Conservation (phyloP, 768 basidiomycete genomes). For the Cubamyces sp. region DNA sequence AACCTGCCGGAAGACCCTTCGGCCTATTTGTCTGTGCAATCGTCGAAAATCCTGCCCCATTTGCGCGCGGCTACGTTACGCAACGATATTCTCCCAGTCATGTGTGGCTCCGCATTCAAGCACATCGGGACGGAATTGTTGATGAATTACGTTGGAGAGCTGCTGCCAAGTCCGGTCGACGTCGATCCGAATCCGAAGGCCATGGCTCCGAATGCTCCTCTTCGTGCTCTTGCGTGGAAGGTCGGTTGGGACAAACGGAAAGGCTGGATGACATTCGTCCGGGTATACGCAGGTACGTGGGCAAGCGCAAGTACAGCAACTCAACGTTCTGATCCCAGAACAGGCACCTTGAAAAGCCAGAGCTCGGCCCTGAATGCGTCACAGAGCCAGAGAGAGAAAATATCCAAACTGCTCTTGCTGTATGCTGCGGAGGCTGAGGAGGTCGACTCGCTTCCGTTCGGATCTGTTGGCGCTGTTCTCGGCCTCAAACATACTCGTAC, state of each 20-base stretch:
- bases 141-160: slow-evolving; percentile 80
- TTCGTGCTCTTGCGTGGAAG: slow-evolving; percentile 83
- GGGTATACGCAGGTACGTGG: slow-evolving; percentile 80
- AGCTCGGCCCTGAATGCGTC: slow-evolving; percentile 65
- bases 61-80: slow-evolving; percentile 69
- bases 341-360: slow-evolving; percentile 73
- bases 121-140: slow-evolving; percentile 81
- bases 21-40: slow-evolving; percentile 65
- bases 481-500: slow-evolving; percentile 85
- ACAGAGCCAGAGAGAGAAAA: slow-evolving; percentile 70
- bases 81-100: slow-evolving; percentile 72
- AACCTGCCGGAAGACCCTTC: slow-evolving; percentile 57
- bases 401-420: slow-evolving; percentile 74
- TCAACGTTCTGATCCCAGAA: neutral
- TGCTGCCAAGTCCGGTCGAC: slow-evolving; percentile 79
- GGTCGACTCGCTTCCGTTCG: slow-evolving; percentile 79
- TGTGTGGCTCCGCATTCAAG: slow-evolving; percentile 83
- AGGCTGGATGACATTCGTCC: slow-evolving; percentile 94
- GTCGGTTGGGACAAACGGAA: slow-evolving; percentile 81
- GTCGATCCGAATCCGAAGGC: slow-evolving; percentile 45
- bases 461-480: slow-evolving; percentile 82
- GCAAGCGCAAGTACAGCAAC: too few relatives aligned
- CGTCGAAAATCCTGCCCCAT: slow-evolving; percentile 57
- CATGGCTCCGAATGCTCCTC: slow-evolving; percentile 45
- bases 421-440: slow-evolving; percentile 80